Base-by-base conservation (phyloP, 257 asterid species). In the Misopates orontium region DNA sequence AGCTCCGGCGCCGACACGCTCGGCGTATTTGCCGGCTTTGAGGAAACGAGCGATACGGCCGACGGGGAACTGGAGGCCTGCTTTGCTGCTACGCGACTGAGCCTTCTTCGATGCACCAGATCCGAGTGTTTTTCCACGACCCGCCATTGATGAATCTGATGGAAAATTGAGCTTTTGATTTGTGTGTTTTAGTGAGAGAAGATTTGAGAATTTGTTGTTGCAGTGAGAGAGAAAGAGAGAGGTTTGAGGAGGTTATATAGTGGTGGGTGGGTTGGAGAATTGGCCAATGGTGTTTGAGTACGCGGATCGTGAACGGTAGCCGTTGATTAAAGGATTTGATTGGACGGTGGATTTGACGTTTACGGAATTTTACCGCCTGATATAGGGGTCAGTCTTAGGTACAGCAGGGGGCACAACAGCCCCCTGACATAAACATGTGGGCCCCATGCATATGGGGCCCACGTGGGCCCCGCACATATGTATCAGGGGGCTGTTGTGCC, bases 11-110 rank as follows among this genome's bases (percentile, higher is more conserved):
- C 62, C 62, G 19, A 56, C 62, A 45, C 88, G 83, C 71, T 82
- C 81, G 9, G 85, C 81, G 54, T 83, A 83, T 73, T 83, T 83
- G 0, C 88, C 85, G 52, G 88, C 88, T 69, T 83, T 83, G 47
- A 83, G 80, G 55, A 83, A 83, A 4, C 62, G 62, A 14, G 62
- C 62, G n/a, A 56, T 56, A 16, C 62, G 62, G n/a, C 62, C 62
- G 11, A 83, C 88, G 15, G 85, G 88, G 20, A 83, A 83, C 47
- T 79, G 85, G 42, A 83, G 82, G 4, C 85, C 85, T 5, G 85
- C 85, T 56, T 83, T 83, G 66, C 79, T 78, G 70, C 84, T 80
- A n/a, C 83, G 66, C 0, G 89, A 73, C 23, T 67, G 73, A 6
- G 88, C 76, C 73, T 83, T 83, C 78, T 83, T 83, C 21, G 88